Percentiles rank a stretch among this genome's conserved stretches.
Evolutionary conservation across 192 early-diverging fungal species (phyloP).

Genomic region (Podila minutissima): DNA sequence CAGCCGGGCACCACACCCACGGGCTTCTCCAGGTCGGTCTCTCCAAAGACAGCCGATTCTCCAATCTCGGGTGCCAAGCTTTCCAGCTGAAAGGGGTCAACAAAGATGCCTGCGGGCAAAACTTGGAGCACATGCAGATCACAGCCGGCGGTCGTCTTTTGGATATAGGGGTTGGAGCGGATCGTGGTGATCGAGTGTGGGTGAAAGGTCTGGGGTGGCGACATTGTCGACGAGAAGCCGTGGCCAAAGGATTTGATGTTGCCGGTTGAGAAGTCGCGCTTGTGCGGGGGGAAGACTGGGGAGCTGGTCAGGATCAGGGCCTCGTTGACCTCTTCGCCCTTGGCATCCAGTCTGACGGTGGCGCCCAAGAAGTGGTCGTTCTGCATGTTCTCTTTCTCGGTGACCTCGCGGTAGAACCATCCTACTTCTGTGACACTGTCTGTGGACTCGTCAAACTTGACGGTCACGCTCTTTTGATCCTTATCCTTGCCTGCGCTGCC

Average conservation of each 20-base stretch:
- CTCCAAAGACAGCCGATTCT: slow-evolving; percentile 31
- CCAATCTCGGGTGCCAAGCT: slow-evolving; percentile 46
- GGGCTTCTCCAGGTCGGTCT: slow-evolving; percentile 49
- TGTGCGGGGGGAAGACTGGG: slow-evolving; percentile 46
- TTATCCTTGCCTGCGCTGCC: background rate
- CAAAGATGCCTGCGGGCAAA: slow-evolving; percentile 40
- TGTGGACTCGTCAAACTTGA: slow-evolving; percentile 26
- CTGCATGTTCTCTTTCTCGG: slow-evolving; percentile 23
- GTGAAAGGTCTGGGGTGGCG: slow-evolving; percentile 36
- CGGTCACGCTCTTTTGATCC: slow-evolving; percentile 3
- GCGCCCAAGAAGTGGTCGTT: slow-evolving; percentile 43
- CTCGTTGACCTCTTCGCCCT: slow-evolving; percentile 31
- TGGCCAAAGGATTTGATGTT: slow-evolving; percentile 21
- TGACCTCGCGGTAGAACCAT: slow-evolving; percentile 46
- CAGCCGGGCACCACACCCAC: slow-evolving; percentile 43
- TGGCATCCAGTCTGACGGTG: slow-evolving; percentile 24
- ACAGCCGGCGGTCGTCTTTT: slow-evolving; percentile 22
- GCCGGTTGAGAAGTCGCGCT: slow-evolving; percentile 18
- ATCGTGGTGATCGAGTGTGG: slow-evolving; percentile 47
- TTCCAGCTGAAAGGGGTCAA: slow-evolving; percentile 46
- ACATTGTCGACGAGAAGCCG: slow-evolving; percentile 35
- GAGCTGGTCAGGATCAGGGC: slow-evolving; percentile 37
- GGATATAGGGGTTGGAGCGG: slow-evolving; percentile 34
- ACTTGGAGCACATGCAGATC: slow-evolving; percentile 37
- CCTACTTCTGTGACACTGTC: slow-evolving; percentile 45